Evolutionary conservation across 345 rosid species (phyloP), one percentile per base, ranked within the genome.

Genomic region (Salix caprea): DNA sequence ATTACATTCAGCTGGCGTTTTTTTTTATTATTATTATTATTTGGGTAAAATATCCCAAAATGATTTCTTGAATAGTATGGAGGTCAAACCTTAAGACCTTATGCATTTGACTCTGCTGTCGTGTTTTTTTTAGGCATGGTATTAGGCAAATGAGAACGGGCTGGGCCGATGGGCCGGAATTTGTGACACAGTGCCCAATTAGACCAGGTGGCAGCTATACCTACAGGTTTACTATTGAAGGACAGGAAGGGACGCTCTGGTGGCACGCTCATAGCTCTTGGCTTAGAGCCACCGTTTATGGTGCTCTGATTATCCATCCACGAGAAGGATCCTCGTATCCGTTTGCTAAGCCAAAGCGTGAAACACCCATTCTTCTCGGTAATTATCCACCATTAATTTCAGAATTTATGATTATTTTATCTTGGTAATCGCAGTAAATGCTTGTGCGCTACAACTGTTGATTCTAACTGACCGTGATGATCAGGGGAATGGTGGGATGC

Each of bases 221-320:
- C 0, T 93, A 95, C 82, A 88, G 94, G 80, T 95, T 93, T 52
- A 95, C 94, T 2, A 83, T 95, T 76, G 84, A 91, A 81, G 97
- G 94, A 2, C 97, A 95, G 82, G 93, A 86, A 79, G 99, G 99
- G n/a, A 95, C 99, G 1, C 52, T 95, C 16, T 95, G 99, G 99
- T 95, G 99, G 99, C 99, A 95, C 72, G 98, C 98, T 64, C 99
- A 95, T 26, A 95, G 99, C 82, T 90, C 98, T 0, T 95, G 99
- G 99, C 96, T 95, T 32, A 83, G 99, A 82, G 98, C 98, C 65
- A 93, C 98, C 0, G 97, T 95, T 74, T 91, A 91, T 37, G 99
- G 99, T n/a, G 99, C 92, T 73, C 78, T 95, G 16, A 84, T 93
- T 60, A 87, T 95, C 66, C 86, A 76, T 44, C 99, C 99, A 0